A percentile compares a stretch with the other conserved stretches of the same genome.
Evolutionary conservation across 148 eudicot species (phyloP).

Genomic region (Amaranthus palmeri): DNA sequence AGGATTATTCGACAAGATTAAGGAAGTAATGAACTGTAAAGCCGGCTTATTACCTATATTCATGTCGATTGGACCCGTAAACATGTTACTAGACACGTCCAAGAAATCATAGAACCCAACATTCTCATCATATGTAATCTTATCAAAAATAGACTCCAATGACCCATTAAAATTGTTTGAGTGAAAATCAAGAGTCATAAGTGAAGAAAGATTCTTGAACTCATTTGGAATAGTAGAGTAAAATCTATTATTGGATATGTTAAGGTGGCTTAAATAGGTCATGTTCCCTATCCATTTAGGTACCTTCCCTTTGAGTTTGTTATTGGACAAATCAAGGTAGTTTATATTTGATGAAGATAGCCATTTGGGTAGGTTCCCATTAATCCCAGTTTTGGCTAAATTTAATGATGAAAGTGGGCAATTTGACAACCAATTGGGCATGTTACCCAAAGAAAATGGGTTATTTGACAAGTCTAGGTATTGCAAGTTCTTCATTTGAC

Average conservation of each 20-base stretch:
- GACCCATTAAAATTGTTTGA: slow-evolving; percentile 54
- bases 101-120: slow-evolving; percentile 35
- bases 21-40: slow-evolving; percentile 32
- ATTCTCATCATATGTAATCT: slow-evolving; percentile 17
- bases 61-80: slow-evolving; percentile 40
- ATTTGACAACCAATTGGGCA: background rate
- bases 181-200: slow-evolving; percentile 57
- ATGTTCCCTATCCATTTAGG: slow-evolving; percentile 69
- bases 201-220: slow-evolving; percentile 38
- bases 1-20: slow-evolving; percentile 49
- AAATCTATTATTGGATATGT: slow-evolving; percentile 57
- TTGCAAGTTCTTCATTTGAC: background rate
- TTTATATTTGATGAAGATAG: background rate
- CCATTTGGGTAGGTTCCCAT: background rate
- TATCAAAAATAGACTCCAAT: slow-evolving; percentile 32
- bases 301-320: slow-evolving; percentile 46
- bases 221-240: slow-evolving; percentile 37
- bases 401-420: background rate
- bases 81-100: slow-evolving; percentile 53
- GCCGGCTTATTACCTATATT: slow-evolving; percentile 34
- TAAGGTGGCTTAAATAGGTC: slow-evolving; percentile 45
- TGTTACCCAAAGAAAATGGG: slow-evolving; percentile 11
- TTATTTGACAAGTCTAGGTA: background rate
- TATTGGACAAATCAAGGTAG: slow-evolving; percentile 52
- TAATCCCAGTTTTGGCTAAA: background rate